Evolutionary conservation across 768 basidiomycete genomes (phyloP), one percentile per base, ranked within the genome.

Genomic region (Boletus patriciae): DNA sequence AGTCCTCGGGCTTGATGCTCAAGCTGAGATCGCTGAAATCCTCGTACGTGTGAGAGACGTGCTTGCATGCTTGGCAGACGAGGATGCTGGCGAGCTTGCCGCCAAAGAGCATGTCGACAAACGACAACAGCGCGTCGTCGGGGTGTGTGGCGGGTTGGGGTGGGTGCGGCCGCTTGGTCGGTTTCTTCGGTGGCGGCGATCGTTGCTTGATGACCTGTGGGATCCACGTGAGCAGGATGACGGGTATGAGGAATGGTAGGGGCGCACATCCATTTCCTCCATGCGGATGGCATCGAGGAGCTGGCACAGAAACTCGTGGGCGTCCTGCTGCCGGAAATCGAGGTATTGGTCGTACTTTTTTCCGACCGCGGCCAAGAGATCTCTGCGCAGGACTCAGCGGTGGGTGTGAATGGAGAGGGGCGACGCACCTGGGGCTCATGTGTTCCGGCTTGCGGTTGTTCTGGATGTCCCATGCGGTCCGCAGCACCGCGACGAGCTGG

Each of bases 251-350:
- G 2, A 37, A 41, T 18, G 34, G 37, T 11, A 16, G 13, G 29
- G 21, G 71, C 86, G 59, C 66, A 92, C 90, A 67, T 98, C 95
- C 49, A 85, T 76, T 71, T 98, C 94, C 69, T 98, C 95, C 92
- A 95, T 95, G 51, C 92, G 83, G 80, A 95, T 90, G 19, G 87
- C 89, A 69, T 97, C 95, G 38, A 97, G 77, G 57, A 98, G 77
- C 60, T 94, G 94, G 34, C 92, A 81, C 25, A 98, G 74, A 59
- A 96, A 88, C 75, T 98, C 95, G 70, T 97, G 95, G 23, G 94
- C 92, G 67, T 98, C 95, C 71, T 97, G 95, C 71, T 98, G 95
- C 9, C 90, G 85, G 70, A 94, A 95, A 66, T 95, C 94, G 44
- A 91, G 83, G 65, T 97, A 98, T 66, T 98, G 94, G 61, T 94